Percentiles rank a stretch among this genome's conserved stretches.
Conservation (phyloP, 164 flowering plant genomes). For the Euptelea pleiosperma region DNA sequence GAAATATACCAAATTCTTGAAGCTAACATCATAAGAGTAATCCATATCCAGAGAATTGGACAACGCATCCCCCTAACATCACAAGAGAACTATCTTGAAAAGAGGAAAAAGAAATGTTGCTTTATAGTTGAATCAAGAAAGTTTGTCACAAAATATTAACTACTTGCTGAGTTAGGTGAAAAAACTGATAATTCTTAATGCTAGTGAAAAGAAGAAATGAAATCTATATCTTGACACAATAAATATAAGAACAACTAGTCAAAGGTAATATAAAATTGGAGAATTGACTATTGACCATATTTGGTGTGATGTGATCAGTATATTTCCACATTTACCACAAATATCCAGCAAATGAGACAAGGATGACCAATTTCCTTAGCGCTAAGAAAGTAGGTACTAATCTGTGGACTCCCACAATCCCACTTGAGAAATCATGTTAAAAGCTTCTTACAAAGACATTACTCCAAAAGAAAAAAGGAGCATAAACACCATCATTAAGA, state of each 20-base stretch:
- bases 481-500: too few species aligned
- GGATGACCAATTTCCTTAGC: neutral
- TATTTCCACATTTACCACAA: too few species aligned
- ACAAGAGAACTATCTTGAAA: constrained; percentile 11
- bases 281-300: neutral
- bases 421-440: neutral
- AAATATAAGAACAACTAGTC: neutral
- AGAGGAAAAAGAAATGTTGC: neutral
- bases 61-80: constrained; percentile 43
- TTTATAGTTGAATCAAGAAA: neutral
- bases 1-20: constrained; percentile 82
- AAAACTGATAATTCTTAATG: neutral
- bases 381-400: neutral
- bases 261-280: neutral
- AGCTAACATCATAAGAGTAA: constrained; percentile 38
- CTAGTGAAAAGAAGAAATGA: too few species aligned
- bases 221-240: neutral
- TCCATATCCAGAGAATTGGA: constrained; percentile 32
- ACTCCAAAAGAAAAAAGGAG: too few species aligned
- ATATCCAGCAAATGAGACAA: too few species aligned
- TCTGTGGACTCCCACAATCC: neutral
- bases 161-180: too few species aligned
- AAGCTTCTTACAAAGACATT: too few species aligned
- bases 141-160: neutral
- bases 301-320: too few species aligned